Percentiles rank a stretch among this genome's conserved stretches.
Conservation (phyloP, 2,329 filamentous ascomycete species). For the Fusarium newnesense region DNA sequence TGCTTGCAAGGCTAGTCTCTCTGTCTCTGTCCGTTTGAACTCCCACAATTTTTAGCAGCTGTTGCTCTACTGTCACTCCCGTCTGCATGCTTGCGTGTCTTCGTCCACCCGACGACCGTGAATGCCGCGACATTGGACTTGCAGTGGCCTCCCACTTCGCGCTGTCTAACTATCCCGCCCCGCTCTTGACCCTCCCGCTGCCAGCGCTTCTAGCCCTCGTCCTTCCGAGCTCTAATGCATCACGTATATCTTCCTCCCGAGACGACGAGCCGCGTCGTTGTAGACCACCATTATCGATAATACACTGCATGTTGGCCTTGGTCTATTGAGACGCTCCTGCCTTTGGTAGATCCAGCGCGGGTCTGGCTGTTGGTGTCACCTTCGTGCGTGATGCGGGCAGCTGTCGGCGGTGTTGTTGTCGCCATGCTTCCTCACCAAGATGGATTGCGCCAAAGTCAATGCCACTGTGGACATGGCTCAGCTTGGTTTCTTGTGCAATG, state of each 20-base stretch:
- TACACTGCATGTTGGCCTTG: not conserved
- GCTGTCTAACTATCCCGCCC: not conserved
- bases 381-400: not conserved
- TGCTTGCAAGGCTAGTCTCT: too few species aligned
- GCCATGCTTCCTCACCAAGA: not conserved
- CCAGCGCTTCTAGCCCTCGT: not conserved
- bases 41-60: not conserved
- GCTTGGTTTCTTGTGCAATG: not conserved
- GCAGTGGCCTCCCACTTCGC: not conserved
- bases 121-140: not conserved
- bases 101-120: not conserved
- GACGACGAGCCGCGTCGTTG: not conserved
- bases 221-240: not conserved
- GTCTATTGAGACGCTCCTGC: too few species aligned
- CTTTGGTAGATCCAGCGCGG: accelerated
- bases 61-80: not conserved
- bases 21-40: not conserved
- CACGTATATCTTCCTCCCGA: not conserved
- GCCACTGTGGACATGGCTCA: accelerated
- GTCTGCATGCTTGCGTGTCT: not conserved
- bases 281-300: not conserved
- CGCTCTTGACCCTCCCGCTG: not conserved
- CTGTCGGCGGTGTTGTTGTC: too few species aligned
- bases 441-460: too few species aligned
- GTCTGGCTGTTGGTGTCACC: too few species aligned